Conservation (phyloP, 805 yeast genomes). For the Saturnispora sanitii region DNA sequence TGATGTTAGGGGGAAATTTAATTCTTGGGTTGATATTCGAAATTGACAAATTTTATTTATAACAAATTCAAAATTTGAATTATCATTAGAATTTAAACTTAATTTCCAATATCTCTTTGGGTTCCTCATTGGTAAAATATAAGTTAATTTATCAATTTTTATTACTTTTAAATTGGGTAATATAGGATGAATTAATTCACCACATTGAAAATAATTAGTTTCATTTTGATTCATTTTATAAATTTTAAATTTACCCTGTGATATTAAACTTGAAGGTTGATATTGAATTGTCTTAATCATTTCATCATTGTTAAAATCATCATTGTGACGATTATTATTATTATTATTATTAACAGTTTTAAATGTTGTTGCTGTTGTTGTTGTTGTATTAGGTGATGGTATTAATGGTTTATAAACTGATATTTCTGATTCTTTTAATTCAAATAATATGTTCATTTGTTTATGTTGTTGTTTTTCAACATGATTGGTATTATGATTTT, state of each 20-base stretch:
- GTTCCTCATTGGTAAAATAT: conserved; percentile 56
- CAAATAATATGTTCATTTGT: conserved; percentile 4
- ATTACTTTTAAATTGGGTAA: conserved; percentile 53
- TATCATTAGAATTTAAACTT: conserved; percentile 28
- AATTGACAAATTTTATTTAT: conserved; percentile 16
- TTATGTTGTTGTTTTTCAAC: not conserved
- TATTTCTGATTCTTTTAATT: conserved; percentile 10
- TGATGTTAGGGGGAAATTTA: conserved; percentile 6
- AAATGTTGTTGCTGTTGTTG: too few species aligned
- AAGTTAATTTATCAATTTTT: conserved; percentile 37
- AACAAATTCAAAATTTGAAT: conserved; percentile 20
- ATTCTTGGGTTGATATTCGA: not conserved
- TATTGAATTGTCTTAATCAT: conserved; percentile 2
- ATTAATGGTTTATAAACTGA: conserved; percentile 9
- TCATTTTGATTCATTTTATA: conserved; percentile 44
- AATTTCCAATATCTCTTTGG: conserved; percentile 72
- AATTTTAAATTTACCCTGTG: conserved; percentile 51
- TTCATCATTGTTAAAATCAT: not conserved
- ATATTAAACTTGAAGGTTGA: conserved; percentile 28
- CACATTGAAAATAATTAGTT: conserved; percentile 57
- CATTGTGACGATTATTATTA: too few species aligned
- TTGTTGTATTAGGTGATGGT: too few species aligned
- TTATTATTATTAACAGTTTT: too few species aligned
- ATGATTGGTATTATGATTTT: too few species aligned
- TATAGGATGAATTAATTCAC: conserved; percentile 63